Percentiles rank a stretch among this genome's conserved stretches.
Conservation (phyloP, 495 filamentous ascomycete species). For the Hyaloscypha variabilis region DNA sequence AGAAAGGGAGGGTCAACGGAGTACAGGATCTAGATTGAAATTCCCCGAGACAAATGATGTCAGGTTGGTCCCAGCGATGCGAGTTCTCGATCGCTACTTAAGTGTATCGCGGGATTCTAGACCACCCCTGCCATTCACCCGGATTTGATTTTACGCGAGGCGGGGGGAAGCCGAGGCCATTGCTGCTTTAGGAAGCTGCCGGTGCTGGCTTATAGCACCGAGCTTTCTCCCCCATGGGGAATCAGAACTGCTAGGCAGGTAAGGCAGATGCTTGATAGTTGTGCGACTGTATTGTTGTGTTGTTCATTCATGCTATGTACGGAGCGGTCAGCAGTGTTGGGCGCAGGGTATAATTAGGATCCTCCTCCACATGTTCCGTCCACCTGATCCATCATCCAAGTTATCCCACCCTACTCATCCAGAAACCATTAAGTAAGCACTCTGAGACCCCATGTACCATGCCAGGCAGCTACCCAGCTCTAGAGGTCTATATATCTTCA, state of each 20-base stretch:
- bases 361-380: not conserved
- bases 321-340: not conserved
- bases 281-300: not conserved
- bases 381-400: not conserved
- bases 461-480: not conserved
- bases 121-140: not conserved
- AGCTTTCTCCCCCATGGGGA: too few relatives aligned
- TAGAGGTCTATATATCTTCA: not conserved
- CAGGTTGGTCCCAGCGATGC: not conserved
- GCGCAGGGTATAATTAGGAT: not conserved
- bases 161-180: not conserved
- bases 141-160: not conserved
- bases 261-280: not conserved
- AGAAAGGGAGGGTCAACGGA: too few relatives aligned
- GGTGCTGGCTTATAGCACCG: not conserved
- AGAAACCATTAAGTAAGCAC: not conserved
- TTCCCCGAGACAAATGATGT: not conserved
- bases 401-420: not conserved
- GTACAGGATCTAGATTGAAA: too few relatives aligned
- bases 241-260: too few relatives aligned
- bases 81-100: not conserved
- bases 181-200: not conserved
- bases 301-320: not conserved
- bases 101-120: not conserved
- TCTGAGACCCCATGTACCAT: not conserved